Base-by-base conservation (phyloP, 257 asterid species). In the Primulina tabacum region DNA sequence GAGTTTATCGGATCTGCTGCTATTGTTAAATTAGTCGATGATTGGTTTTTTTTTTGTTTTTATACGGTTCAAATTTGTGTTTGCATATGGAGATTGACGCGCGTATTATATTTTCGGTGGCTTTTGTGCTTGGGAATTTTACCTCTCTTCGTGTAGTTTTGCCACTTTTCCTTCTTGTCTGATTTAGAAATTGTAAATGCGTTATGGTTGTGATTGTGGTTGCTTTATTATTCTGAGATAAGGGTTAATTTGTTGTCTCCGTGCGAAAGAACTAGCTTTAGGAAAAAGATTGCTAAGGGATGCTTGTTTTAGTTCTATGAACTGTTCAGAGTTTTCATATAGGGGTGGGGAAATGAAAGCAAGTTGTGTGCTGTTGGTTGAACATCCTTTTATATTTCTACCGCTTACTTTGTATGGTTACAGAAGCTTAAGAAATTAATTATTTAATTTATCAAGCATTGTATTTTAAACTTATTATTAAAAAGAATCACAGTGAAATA, bases 1-100 rank as follows among this genome's bases (percentile, higher is more conserved):
- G 69, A 17, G 47, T 18, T 56, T 14, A 1, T 32, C 73, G 67
- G 64, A 80, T 82, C 81, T 67, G 57, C 58, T n/a, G 11, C 53
- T 20, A 33, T 60, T 40, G 21, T 3, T 75, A 8, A 60, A 17
- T 40, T 0, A 12, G 20, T 47, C 20, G 18, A 1, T 47, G 56
- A 14, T 47, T 26, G 37, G 52, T 73, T 70, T 60, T 7, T 11
- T 63, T 32, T 62, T 21, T 21, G 60, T 64, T 11, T 56, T 35
- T 7, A 5, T 24, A 30, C 0, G 17, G 17, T 40, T 40, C 5
- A 40, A 37, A 37, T 1, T 16, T 26, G 21, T 29, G 3, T 7
- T 4, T 50, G 17, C 26, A 20, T 56, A 20, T 18, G 12, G 64
- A 5, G 21, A 10, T 2, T 7, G 57, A 38, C 17, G 35, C 24